Base-by-base conservation (phyloP, 768 basidiomycete genomes). In the Boletus tomentosulus region DNA sequence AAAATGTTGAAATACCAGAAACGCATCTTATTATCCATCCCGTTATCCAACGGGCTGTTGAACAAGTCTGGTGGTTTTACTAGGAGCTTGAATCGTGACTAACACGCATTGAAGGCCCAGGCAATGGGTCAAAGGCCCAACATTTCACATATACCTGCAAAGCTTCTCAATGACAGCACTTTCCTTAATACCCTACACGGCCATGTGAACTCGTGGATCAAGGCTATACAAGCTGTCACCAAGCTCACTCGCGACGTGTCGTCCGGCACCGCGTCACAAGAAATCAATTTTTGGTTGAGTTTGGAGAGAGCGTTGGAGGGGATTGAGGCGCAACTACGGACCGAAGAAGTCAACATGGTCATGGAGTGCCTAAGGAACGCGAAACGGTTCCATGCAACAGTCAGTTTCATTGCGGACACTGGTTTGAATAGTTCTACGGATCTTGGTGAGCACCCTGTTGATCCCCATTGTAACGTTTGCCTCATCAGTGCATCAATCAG, bases 1-100 rank as follows among this genome's bases (percentile, higher is more conserved):
- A 98, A 71, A 99, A 99, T 62, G 96, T 98, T 58, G 97, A 99
- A 74, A 98, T 98, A 49, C 97, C 97, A 1, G 93, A 98, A 71
- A 96, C 93, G 4, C 87, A 93, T 61, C 84, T 98, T 30, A 77
- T 90, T 58, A 89, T 98, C 49, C 95, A 98, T 65, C 93, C 93
- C 35, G 78, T 82, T 57, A 91, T 99, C 57, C 86, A 92, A 56
- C 79, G 85, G 47, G 89, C 94, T 0, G 92, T 97, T 22, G 90
- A 94, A 65, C 83, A 85, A 71, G 80, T 63, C 47, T n/a, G 56
- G 35, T 46, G 22, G 42, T 53, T 60, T 57, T 54, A 48, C 46
- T 30, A 39, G 28, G 43, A 55, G 51, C 57, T 62, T 66, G 79
- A 66, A 80, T 38, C 28, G n/a, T 50, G 1, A 53, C 58, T 61